Evolutionary conservation across 2,329 filamentous ascomycete species (phyloP).

Genomic region (Colletotrichum simmondsii): DNA sequence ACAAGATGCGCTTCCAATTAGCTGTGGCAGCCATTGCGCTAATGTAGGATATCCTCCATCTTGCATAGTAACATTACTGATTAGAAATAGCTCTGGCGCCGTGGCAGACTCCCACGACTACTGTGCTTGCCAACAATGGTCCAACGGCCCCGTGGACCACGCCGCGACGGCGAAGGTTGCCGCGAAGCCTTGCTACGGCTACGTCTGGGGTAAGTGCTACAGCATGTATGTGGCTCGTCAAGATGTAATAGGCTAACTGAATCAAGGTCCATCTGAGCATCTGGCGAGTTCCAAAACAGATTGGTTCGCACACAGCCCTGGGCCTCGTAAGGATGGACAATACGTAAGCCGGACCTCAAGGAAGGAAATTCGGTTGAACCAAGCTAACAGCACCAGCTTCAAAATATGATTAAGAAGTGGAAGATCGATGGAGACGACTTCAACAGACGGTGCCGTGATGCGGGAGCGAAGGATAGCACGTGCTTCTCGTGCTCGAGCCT

Average conservation of each 20-base stretch:
- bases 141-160: neutral
- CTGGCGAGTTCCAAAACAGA: neutral
- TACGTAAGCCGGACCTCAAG: neutral
- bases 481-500: neutral
- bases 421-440: neutral
- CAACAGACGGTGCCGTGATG: neutral
- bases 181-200: neutral
- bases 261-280: neutral
- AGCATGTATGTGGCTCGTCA: neutral
- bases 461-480: neutral
- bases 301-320: neutral
- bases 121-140: neutral
- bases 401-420: neutral
- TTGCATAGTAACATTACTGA: neutral
- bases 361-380: too few relatives aligned
- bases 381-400: neutral
- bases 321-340: neutral
- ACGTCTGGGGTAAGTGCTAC: neutral
- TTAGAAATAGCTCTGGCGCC: neutral
- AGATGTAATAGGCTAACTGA: neutral
- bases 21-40: neutral
- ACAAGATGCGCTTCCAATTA: neutral
- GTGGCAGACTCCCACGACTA: neutral
- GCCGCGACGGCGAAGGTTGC: neutral
- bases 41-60: neutral